Percentiles rank a stretch among this genome's conserved stretches.
Evolutionary conservation across 2,329 filamentous ascomycete genomes (phyloP).

Genomic region (Beauveria australis): DNA sequence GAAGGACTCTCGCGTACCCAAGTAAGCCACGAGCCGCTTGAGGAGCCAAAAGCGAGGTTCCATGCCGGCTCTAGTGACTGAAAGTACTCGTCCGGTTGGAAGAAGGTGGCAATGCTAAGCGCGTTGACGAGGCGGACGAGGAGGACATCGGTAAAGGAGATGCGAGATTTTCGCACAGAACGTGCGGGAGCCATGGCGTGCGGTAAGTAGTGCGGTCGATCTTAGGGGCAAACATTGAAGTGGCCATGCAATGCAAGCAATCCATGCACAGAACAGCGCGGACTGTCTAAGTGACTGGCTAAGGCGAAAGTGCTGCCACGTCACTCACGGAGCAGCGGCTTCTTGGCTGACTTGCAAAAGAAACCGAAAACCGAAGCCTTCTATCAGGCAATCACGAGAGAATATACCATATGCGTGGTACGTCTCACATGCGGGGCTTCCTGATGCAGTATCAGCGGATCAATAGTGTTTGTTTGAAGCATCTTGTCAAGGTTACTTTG

Average conservation of each 20-base stretch:
- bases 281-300: not conserved
- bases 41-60: conserved; percentile 70
- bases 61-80: conserved; percentile 93
- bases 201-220: not conserved
- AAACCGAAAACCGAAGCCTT: no score
- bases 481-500: conserved; percentile 1
- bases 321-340: not conserved
- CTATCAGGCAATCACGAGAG: not conserved
- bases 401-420: not conserved
- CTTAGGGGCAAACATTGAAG: not conserved
- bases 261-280: not conserved
- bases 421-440: not conserved
- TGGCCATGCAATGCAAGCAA: not conserved
- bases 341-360: not conserved
- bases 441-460: not conserved
- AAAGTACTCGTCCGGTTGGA: conserved; percentile 97
- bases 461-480: conserved; percentile 1
- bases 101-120: conserved; percentile 75
- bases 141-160: conserved; percentile 37
- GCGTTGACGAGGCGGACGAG: conserved; percentile 73
- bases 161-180: not conserved
- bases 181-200: not conserved
- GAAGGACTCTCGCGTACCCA: conserved; percentile 57
- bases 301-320: not conserved
- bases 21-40: conserved; percentile 83